phyloP scores from a whole-genome alignment of 768 basidiomycete species.

The Galerina marginata region DNA sequence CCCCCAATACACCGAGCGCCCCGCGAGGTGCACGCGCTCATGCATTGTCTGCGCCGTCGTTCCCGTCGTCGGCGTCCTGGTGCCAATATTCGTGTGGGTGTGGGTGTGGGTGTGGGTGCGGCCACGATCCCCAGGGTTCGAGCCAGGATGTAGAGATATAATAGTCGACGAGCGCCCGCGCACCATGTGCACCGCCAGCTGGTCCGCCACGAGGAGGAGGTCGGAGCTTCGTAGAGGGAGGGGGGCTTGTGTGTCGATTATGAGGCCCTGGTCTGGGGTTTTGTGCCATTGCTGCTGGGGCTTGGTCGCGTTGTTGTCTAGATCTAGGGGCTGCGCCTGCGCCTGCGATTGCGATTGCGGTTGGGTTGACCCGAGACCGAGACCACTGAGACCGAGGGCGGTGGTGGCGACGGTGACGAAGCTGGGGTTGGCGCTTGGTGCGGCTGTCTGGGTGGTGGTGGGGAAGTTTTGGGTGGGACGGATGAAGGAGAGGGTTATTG shows the following conservation, averaged over 20 bases:
- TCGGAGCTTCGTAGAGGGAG: conserved; percentile 35
- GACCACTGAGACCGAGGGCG: no score
- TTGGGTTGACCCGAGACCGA: no score
- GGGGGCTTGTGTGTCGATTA: conserved; percentile 60
- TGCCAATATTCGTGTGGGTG: no score
- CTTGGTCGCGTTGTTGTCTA: no score
- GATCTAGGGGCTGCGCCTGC: no score
- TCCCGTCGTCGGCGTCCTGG: conserved; percentile 24
- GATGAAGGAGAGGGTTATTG: conserved; percentile 58
- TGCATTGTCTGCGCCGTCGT: conserved; percentile 42
- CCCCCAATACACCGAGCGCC: conserved; percentile 52
- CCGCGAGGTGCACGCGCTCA: conserved; percentile 40
- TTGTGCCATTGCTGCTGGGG: neutral
- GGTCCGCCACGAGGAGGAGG: conserved; percentile 34
- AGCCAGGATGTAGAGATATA: conserved; percentile 47
- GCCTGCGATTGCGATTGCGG: no score
- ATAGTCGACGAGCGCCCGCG: conserved; percentile 45
- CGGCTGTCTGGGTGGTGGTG: conserved; percentile 13
- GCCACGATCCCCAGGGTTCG: neutral
- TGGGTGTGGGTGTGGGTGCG: no score
- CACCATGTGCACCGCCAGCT: conserved; percentile 60
- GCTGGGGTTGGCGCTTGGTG: conserved; percentile 26
- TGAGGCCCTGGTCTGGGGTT: conserved; percentile 26
- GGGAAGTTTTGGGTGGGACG: conserved; percentile 40
- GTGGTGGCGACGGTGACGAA: conserved; percentile 17